Evolutionary conservation across 352 stramenopile species (phyloP).

Genomic region (Pythium apleroticum): DNA sequence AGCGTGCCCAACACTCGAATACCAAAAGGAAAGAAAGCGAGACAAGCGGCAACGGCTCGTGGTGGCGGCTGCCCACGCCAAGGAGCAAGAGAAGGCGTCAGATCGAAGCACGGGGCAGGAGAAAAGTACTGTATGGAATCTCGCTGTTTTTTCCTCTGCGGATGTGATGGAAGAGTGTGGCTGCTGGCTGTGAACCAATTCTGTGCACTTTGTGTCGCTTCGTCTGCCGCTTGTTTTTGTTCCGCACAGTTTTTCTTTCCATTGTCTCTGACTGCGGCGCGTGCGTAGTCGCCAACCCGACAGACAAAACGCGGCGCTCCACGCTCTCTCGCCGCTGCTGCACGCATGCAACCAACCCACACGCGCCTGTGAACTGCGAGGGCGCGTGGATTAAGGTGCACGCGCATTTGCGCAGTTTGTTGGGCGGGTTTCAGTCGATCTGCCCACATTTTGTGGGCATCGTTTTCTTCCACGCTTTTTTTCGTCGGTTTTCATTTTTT

Average conservation of each 20-base stretch:
- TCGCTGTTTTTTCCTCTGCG: background rate
- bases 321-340: background rate
- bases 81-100: background rate
- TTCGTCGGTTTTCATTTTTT: slow-evolving; percentile 2
- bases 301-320: background rate
- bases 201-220: background rate
- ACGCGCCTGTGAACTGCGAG: slow-evolving; percentile 1
- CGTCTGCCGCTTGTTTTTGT: slow-evolving; percentile 9
- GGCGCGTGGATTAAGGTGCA: background rate
- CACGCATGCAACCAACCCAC: background rate
- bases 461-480: slow-evolving; percentile 3
- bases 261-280: background rate
- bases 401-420: background rate
- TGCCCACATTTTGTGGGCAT: background rate
- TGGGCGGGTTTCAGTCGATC: background rate
- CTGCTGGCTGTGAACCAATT: background rate
- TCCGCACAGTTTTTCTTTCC: slow-evolving; percentile 10
- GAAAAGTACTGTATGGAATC: background rate
- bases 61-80: background rate
- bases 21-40: background rate
- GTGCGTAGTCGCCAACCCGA: slow-evolving; percentile 8
- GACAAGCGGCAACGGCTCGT: slow-evolving; percentile 1
- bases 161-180: background rate
- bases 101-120: background rate
- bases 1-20: background rate